Base-by-base conservation (phyloP, 169 alveolate genomes). In the Pseudocohnilembus persalinus region DNA sequence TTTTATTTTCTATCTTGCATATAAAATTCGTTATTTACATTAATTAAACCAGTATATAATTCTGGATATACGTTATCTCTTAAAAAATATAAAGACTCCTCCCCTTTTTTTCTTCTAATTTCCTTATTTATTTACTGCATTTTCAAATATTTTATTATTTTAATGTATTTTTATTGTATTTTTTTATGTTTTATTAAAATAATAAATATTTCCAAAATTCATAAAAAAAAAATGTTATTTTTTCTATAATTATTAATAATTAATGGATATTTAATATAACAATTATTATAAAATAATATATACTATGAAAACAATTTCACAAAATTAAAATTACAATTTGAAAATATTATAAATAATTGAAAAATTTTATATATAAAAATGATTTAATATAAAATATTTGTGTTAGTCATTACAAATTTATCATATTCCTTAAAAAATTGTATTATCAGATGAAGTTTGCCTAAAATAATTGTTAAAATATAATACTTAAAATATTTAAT, bases 21-120 rank as follows among this genome's bases (percentile, higher is more conserved):
- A 49, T 49, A 49, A 49, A 11, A 49, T 49, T 11, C 4, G 26
- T 49, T 49, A 20, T 33, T n/a, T 86, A 86, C 90, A 34, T 74
- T 74, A 74, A 86, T 76, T 63, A 86, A 75, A 30, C 87, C 90
- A 31, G 77, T 35, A 72, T 86, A 76, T 29, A 86, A 65, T 1
- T 75, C 87, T 11, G 90, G 90, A 74, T 86, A 86, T 1, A 86
- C 77, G 72, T 86, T 80, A 29, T 86, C 84, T 63, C 84, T 79
- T 79, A 79, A 64, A 63, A 35, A 79, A 28, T 79, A 49, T 63
- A 79, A 29, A 63, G 84, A 49, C 20, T 49, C 68, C 20, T 49
- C 68, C 20, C 68, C 68, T 49, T 49, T 49, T 49, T 49, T 49
- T 49, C 68, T 49, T 49, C 20, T 49, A 20, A 20, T 11, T 49